A percentile compares a stretch with the other conserved stretches of the same genome.
These are phyloP conservation scores for Fusarium sp. DNA, from an alignment of 2,329 filamentous ascomycete species.

Conservation along the genomic window DNA sequence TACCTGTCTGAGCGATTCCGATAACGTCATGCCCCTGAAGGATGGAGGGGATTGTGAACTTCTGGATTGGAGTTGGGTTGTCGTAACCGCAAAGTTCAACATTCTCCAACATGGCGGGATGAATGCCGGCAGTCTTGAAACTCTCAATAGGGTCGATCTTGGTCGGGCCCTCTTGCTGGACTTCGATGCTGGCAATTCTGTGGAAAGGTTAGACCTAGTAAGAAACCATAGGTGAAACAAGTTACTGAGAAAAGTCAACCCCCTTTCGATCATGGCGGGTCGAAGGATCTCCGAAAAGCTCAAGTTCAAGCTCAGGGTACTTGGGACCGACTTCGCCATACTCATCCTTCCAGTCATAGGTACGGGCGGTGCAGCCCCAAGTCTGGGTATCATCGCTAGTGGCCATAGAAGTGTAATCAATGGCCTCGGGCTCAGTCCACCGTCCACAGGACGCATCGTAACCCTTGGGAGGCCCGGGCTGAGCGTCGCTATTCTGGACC, in stretches of 20 bases:
- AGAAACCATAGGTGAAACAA: slow-evolving; percentile 20
- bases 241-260: slow-evolving; percentile 72
- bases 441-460: slow-evolving; percentile 54
- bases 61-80: slow-evolving; percentile 86
- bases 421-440: slow-evolving; percentile 60
- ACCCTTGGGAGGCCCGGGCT: slow-evolving; percentile 1
- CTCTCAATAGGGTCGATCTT: slow-evolving; percentile 62
- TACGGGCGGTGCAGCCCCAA: slow-evolving; percentile 67
- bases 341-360: slow-evolving; percentile 89
- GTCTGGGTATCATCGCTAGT: slow-evolving; percentile 35
- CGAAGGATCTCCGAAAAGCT: slow-evolving; percentile 75
- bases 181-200: slow-evolving; percentile 66
- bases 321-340: slow-evolving; percentile 85
- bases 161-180: slow-evolving; percentile 66
- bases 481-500: not conserved
- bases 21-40: slow-evolving; percentile 83
- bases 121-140: slow-evolving; percentile 83
- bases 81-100: slow-evolving; percentile 77
- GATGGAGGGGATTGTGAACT: slow-evolving; percentile 84
- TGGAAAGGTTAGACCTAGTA: slow-evolving; percentile 37
- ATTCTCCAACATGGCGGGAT: slow-evolving; percentile 85
- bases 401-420: slow-evolving; percentile 59
- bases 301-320: slow-evolving; percentile 74
- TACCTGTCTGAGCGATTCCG: slow-evolving; percentile 89
- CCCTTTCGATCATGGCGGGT: slow-evolving; percentile 64